These are phyloP conservation scores for Phytopythium delawarense DNA, from an alignment of 352 stramenopile genomes.

Conservation along the genomic window DNA sequence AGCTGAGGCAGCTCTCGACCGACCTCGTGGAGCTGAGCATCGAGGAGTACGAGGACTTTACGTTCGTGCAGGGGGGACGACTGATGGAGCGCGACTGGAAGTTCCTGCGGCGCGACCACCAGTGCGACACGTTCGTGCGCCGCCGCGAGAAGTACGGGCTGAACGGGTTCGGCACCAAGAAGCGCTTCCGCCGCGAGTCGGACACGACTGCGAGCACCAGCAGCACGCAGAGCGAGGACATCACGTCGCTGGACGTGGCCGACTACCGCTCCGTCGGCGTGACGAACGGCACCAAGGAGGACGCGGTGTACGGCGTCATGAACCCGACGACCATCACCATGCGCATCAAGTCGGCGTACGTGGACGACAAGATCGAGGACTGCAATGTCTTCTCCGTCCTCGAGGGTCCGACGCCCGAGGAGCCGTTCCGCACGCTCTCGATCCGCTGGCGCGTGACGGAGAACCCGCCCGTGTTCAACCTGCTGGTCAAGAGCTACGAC, in stretches of 20 bases:
- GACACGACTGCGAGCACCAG: slow-evolving; percentile 34
- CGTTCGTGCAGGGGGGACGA: background rate
- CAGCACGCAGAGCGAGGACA: slow-evolving; percentile 25
- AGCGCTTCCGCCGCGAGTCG: slow-evolving; percentile 8
- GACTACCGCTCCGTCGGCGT: slow-evolving; percentile 19
- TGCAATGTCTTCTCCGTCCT: slow-evolving; percentile 32
- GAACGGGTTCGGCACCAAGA: slow-evolving; percentile 6
- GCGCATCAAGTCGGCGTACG: slow-evolving; percentile 37
- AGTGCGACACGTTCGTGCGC: slow-evolving; percentile 16
- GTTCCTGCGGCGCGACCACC: slow-evolving; percentile 53
- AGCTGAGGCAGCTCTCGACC: slow-evolving; percentile 33
- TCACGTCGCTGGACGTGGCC: slow-evolving; percentile 18
- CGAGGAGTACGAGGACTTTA: slow-evolving; percentile 26
- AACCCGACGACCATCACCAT: slow-evolving; percentile 31
- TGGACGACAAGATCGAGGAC: slow-evolving; percentile 32
- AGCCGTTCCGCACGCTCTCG: slow-evolving; percentile 33
- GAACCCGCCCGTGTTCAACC: slow-evolving; percentile 20
- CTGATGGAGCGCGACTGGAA: slow-evolving; percentile 61
- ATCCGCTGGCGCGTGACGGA: slow-evolving; percentile 32
- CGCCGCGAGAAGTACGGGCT: slow-evolving; percentile 7
- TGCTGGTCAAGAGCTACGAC: slow-evolving; percentile 38
- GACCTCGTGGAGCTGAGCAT: slow-evolving; percentile 37
- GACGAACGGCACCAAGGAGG: slow-evolving; percentile 18
- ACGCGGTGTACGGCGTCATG: slow-evolving; percentile 30
- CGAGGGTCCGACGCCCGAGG: slow-evolving; percentile 31